These are phyloP conservation scores for Lantana camara DNA, from an alignment of 257 asterid species.

Conservation along the genomic window DNA sequence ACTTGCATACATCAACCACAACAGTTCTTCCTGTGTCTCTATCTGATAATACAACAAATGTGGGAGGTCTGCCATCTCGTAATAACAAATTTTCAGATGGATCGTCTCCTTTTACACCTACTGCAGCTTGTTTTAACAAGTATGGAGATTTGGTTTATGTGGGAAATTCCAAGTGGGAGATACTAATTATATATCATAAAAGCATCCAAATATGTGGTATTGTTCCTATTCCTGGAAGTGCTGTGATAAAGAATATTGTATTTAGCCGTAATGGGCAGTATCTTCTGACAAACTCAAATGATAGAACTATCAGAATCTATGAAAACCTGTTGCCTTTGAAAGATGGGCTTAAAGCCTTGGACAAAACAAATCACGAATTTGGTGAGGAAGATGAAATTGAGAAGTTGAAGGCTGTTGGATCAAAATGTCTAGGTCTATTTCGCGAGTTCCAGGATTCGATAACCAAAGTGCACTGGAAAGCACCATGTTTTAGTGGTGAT, in stretches of 20 bases:
- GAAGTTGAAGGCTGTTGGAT: slow-evolving; percentile 70
- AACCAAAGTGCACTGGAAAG: slow-evolving; percentile 92
- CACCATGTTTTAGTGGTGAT: slow-evolving; percentile 95
- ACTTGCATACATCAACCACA: slow-evolving; percentile 50
- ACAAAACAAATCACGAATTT: slow-evolving; percentile 34
- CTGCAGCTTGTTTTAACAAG: slow-evolving; percentile 88
- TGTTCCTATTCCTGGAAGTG: slow-evolving; percentile 63
- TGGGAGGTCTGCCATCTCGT: slow-evolving; percentile 51
- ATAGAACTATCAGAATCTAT: slow-evolving; percentile 74
- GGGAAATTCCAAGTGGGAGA: slow-evolving; percentile 91
- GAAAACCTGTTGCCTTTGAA: slow-evolving; percentile 79
- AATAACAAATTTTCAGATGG: slow-evolving; percentile 78
- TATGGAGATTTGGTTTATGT: slow-evolving; percentile 80
- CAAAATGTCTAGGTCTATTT: slow-evolving; percentile 59
- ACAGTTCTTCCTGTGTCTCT: slow-evolving; percentile 70
- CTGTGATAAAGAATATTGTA: slow-evolving; percentile 79
- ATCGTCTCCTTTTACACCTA: slow-evolving; percentile 78
- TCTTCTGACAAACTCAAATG: slow-evolving; percentile 85
- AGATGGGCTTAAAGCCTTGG: slow-evolving; percentile 52
- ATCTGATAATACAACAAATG: slow-evolving; percentile 53
- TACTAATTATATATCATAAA: slow-evolving; percentile 66
- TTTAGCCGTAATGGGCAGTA: slow-evolving; percentile 82
- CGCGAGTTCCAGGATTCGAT: slow-evolving; percentile 88
- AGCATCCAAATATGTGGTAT: slow-evolving; percentile 52
- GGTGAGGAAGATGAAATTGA: slow-evolving; percentile 60